Conservation (phyloP, 1,284 basidiomycete species). For the Ceratobasidium sp. region DNA sequence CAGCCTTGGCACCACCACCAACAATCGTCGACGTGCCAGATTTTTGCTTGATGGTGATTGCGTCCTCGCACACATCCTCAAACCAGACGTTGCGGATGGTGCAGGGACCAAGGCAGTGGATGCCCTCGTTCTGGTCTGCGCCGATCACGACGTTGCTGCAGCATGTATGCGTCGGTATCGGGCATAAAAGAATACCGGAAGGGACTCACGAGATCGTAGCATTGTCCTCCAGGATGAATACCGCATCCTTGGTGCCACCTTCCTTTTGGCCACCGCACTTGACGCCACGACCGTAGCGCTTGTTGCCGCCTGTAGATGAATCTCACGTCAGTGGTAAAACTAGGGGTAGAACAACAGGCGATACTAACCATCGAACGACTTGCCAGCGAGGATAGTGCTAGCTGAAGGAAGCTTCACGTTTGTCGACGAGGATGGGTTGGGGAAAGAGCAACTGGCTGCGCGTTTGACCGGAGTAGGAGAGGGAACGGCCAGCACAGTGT, state of each 20-base stretch:
- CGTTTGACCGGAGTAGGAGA: constrained; percentile 21
- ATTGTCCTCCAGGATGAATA: constrained; percentile 47
- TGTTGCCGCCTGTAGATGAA: neutral
- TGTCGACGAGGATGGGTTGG: constrained; percentile 51
- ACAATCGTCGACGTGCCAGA: constrained; percentile 12
- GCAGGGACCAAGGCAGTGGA: constrained; percentile 25
- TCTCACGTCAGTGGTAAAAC: too few species aligned
- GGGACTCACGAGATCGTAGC: constrained; percentile 45
- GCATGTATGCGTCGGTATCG: too few species aligned
- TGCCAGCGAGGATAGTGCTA: too few species aligned
- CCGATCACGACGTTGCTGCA: constrained; percentile 5
- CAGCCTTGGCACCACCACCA: constrained; percentile 21
- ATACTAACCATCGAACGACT: constrained; percentile 49
- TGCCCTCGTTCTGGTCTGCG: constrained; percentile 6
- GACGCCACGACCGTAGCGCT: neutral
- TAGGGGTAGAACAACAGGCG: too few species aligned
- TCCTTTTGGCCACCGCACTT: constrained; percentile 23
- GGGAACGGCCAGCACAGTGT: constrained; percentile 8
- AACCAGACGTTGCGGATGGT: constrained; percentile 44
- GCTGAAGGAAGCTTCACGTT: too few species aligned
- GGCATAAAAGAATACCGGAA: too few species aligned
- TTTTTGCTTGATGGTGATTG: constrained; percentile 43
- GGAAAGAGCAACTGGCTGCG: constrained; percentile 48
- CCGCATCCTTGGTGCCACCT: constrained; percentile 13
- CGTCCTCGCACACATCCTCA: constrained; percentile 56